These are phyloP conservation scores for Aquilaria malaccensis DNA, from an alignment of 345 rosid genomes.

Conservation along the genomic window DNA sequence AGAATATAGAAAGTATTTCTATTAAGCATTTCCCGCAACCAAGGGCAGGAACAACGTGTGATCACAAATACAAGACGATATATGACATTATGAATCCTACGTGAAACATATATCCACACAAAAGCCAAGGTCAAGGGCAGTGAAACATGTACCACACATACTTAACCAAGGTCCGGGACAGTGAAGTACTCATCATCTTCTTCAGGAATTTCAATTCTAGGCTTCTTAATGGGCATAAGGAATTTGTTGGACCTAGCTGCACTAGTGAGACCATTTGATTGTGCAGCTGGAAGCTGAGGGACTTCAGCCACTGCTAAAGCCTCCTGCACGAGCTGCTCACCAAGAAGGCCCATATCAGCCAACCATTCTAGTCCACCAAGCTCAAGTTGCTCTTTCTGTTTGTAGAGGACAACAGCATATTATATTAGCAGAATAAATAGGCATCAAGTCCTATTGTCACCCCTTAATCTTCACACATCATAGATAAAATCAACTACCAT, in stretches of 20 bases:
- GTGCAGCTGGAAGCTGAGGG: conserved; percentile 61
- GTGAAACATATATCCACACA: not conserved
- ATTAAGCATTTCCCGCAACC: no score
- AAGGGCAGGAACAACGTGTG: no score
- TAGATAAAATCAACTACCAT: no score
- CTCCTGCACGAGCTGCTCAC: conserved; percentile 54
- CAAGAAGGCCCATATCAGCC: conserved; percentile 60
- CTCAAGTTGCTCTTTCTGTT: conserved; percentile 76
- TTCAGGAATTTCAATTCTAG: conserved; percentile 48
- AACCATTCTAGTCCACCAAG: conserved; percentile 84
- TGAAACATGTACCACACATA: not conserved
- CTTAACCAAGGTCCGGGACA: conserved; percentile 84
- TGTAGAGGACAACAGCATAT: not conserved
- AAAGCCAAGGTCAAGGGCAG: not conserved
- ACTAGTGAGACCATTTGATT: conserved; percentile 22
- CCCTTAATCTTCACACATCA: no score
- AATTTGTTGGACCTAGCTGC: conserved; percentile 44
- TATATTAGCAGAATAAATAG: not conserved
- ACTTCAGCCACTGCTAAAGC: conserved; percentile 78
- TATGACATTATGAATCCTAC: not conserved
- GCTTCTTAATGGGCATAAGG: conserved; percentile 58
- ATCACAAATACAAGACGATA: not conserved
- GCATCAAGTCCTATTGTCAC: not conserved
- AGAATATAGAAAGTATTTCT: no score
- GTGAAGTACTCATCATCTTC: conserved; percentile 75